Base-by-base conservation (phyloP, 2,329 filamentous ascomycete genomes). In the Chaetomiaceae sp. region DNA sequence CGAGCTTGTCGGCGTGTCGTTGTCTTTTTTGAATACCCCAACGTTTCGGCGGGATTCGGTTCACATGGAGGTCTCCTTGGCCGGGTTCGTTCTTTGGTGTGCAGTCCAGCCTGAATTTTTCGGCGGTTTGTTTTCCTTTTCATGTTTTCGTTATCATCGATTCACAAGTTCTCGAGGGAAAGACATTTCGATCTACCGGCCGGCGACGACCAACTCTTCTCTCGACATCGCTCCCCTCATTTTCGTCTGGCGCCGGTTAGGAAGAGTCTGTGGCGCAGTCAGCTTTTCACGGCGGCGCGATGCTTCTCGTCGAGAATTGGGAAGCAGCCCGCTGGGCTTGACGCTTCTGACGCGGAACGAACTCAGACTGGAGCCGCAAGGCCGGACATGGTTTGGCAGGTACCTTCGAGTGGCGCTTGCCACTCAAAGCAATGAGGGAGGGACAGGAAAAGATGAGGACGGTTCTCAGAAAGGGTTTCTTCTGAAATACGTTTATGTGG, bases 181-280 rank as follows among this genome's bases (percentile, higher is more conserved):
- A 62, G 59, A 59, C 56, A 51, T 58, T 53, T 57, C 49, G 55
- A 60, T 47, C 14, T 52, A 48, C 59, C 54, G 59, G 62, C 61
- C 61, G 62, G 60, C 62, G 51, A 64, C 61, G 59, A 61, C 60
- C 61, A 59, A 57, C 37, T 45, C 45, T 37, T 33, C 43, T 52
- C 37, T 39, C 44, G 54, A 39, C 46, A 40, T 27, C 37, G 2
- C 29, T 25, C 14, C 40, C 39, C 17, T 37, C 42, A 9, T 40
- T 34, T 43, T 47, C 19, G 19, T 39, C 27, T 15, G 36, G 15
- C 31, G 29, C 48, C 54, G 19, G 33, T 40, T n/a, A n/a, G 47
- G 42, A 50, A 53, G n/a, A 7, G 34, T 31, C 57, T 56, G 57
- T 38, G 45, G 42, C 48, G 40, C 47, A 42, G 51, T 60, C 48